phyloP scores from a whole-genome alignment of 2,329 filamentous ascomycete genomes.

The Fonsecaea monophora region DNA sequence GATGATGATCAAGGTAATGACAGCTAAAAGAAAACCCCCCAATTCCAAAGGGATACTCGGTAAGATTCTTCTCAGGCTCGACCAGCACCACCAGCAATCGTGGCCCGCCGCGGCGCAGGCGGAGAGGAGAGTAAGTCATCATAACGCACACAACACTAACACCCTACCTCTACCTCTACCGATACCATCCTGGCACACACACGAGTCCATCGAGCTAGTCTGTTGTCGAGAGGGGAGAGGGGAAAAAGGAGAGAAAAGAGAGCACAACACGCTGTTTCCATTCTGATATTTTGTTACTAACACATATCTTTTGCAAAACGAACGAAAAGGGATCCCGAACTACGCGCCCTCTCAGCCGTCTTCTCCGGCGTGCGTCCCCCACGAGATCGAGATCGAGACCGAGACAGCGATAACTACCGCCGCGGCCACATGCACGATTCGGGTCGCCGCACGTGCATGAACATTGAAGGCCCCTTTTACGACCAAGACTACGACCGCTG shows the following conservation, averaged over 20 bases:
- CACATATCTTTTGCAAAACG: no score
- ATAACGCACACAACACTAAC: not conserved
- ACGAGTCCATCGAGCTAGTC: no score
- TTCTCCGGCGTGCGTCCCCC: constrained; percentile 4
- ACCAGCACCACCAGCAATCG: constrained; percentile 3
- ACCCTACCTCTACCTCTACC: no score
- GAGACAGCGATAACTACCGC: no score
- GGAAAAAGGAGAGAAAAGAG: no score
- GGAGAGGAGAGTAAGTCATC: constrained; percentile 1
- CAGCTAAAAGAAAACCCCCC: constrained; percentile 1
- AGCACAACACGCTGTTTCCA: no score
- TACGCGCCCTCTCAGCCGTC: constrained; percentile 1
- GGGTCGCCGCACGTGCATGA: constrained; percentile 1
- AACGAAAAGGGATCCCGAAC: not conserved
- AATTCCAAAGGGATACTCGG: constrained; percentile 22
- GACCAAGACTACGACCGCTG: constrained; percentile 5
- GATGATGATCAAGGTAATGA: constrained; percentile 1
- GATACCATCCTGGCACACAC: no score
- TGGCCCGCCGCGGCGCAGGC: not conserved
- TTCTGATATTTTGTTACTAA: no score
- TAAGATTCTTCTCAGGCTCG: constrained; percentile 21
- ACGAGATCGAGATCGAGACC: not conserved
- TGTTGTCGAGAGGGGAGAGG: no score
- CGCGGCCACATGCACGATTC: no score
- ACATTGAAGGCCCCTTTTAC: constrained; percentile 7